Base-by-base conservation (phyloP, 2,329 filamentous ascomycete species). In the Neofusicoccum cordaticola region DNA sequence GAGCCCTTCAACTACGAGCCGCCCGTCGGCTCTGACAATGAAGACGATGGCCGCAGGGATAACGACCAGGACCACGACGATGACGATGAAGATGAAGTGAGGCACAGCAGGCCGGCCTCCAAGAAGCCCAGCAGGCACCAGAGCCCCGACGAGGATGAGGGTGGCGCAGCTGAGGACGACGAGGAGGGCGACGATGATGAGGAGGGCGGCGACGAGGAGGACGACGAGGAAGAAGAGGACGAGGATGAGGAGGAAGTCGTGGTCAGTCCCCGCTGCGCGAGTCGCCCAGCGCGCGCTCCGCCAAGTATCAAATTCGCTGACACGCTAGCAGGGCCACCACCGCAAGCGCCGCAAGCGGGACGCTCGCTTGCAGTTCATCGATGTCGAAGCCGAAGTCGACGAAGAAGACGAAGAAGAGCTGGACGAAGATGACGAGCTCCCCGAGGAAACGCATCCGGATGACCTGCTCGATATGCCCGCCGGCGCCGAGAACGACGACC, bases 311-410 rank as follows among this genome's bases (percentile, higher is more conserved):
- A n/a, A 11, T 37, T 63, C 17, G 22, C 63, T 63, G n/a, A 63
- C 50, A 11, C 5, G 2, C 11, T 56, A 4, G 39, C 70, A 88
- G 85, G 84, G 84, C 65, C 87, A 92, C 73, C 91, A 91, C 64
- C 86, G 90, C 71, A 98, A 98, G 79, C 90, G 93, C 65, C 80
- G 84, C 73, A 89, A 88, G 76, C 87, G 87, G 75, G 88, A 90
- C 69, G 85, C 86, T 68, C 87, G 92, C 68, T 91, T 92, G 71
- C 89, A 90, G 73, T 97, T 97, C 86, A 88, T 99, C 80, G 95
- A 99, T 87, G 92, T 94, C 73, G 95, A 99, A 83, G 95, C 95
- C 76, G 95, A 97, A 80, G 95, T 99, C 70, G 95, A 98, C 74
- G 95, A 91, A 66, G 88, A 96, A 68, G 92, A 96, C 60, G 94